Percentiles rank a stretch among this genome's conserved stretches.
Conservation (phyloP, 1,284 basidiomycete species). For the Neotropicomus parvogracilis region DNA sequence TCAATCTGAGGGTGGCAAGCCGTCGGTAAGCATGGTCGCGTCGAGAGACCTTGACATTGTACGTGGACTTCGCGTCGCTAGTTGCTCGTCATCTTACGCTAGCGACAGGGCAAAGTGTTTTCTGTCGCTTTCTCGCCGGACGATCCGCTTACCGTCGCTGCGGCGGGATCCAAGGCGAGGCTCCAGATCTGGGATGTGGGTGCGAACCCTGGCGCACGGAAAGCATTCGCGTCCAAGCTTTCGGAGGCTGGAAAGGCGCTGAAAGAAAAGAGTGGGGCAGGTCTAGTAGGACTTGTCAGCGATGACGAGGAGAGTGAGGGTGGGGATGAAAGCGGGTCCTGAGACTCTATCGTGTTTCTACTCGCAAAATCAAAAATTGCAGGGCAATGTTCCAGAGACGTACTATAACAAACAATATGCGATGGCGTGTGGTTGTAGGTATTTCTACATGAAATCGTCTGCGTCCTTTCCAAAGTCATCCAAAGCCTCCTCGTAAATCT, state of each 20-base stretch:
- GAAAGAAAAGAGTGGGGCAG: constrained; percentile 63
- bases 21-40: constrained; percentile 83
- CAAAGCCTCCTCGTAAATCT: constrained; percentile 78
- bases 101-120: constrained; percentile 87
- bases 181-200: constrained; percentile 94
- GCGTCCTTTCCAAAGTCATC: constrained; percentile 73
- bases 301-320: constrained; percentile 69
- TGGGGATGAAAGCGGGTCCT: constrained; percentile 39
- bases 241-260: constrained; percentile 64
- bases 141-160: constrained; percentile 90
- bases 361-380: constrained; percentile 6
- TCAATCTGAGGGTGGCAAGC: constrained; percentile 60
- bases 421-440: constrained; percentile 13
- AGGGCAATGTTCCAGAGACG: constrained; percentile 6
- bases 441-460: constrained; percentile 73
- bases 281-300: constrained; percentile 64
- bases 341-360: not conserved
- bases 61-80: constrained; percentile 34
- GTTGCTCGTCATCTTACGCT: not conserved
- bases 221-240: constrained; percentile 74
- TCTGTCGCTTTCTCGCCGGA: constrained; percentile 89
- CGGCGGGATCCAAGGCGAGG: constrained; percentile 89
- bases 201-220: constrained; percentile 72
- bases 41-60: constrained; percentile 92
- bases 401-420: constrained; percentile 16